Evolutionary conservation across 2,329 filamentous ascomycete genomes (phyloP), one percentile per base, ranked within the genome.

Genomic region (Cercospora nicotianae): DNA sequence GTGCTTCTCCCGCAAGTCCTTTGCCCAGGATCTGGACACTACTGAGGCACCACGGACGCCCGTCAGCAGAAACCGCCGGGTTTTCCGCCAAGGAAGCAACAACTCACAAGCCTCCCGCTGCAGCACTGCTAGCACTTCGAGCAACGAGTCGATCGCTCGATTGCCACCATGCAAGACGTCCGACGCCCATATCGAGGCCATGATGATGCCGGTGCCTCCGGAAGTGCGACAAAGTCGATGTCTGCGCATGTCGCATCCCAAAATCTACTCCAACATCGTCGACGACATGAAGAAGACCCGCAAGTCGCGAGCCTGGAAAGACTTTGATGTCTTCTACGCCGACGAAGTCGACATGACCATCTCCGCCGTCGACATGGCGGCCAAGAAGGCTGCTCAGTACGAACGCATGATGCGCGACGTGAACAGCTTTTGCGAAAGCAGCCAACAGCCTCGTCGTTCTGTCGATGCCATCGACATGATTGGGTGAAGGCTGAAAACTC

Each of bases 191-290:
- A 72, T 78, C 53, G 75, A 78, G 48, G 75, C 76, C 28, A 73
- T 77, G 73, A 77, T 78, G 76, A 77, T 77, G 76, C 73, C 76
- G 8, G 63, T 74, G 9, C 76, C 76, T 3, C 63, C 67, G 12
- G 74, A 72, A 66, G 69, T 69, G 3, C 59, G 70, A 30, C 67
- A 73, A 8, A 75, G 73, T 69, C 70, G 72, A 42, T 78, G 76
- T 69, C 60, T 78, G 51, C 71, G 76, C 26, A 70, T 78, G 58
- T 75, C 72, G 65, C 72, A 76, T 39, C 76, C 76, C 12, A 74
- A 73, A 67, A 74, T 70, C 9, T 78, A 78, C 67, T 70, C 72
- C 67, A 70, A 75, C 63, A 76, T 78, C n/a, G 75, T 78, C 63
- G 69, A 73, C 60, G 70, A 71, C 10, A 78, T 78, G 76, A 77